Percentiles rank a stretch among this genome's conserved stretches.
Conservation (phyloP, 257 asterid species). For the Avicennia marina region DNA sequence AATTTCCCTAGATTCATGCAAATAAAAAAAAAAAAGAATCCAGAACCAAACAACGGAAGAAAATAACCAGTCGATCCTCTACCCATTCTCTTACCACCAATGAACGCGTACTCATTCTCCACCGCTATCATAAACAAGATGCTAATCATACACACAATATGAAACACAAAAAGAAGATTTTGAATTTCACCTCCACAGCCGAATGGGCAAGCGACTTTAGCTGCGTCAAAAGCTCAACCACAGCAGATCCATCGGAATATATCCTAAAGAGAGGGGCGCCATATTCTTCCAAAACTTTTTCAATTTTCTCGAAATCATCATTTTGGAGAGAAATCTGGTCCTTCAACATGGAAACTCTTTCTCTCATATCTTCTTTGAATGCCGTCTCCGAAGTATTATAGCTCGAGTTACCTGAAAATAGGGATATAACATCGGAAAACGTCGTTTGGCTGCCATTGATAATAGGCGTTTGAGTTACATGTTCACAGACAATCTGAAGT, state of each 20-base stretch:
- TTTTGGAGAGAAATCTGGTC: conserved; percentile 36
- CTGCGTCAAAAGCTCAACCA: conserved; percentile 54
- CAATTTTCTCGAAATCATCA: conserved; percentile 34
- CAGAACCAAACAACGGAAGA: too few species aligned
- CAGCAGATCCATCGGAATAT: conserved; percentile 55
- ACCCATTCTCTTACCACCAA: too few species aligned
- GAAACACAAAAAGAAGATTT: conserved; percentile 2
- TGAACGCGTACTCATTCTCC: too few species aligned
- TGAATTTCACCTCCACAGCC: conserved; percentile 55
- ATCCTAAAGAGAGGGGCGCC: conserved; percentile 52
- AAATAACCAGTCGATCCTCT: too few species aligned
- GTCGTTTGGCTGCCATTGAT: conserved; percentile 3
- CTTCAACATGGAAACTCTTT: conserved; percentile 39
- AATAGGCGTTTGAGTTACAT: conserved; percentile 21
- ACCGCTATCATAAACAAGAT: not conserved
- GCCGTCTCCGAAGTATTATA: conserved; percentile 7
- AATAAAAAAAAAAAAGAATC: not conserved
- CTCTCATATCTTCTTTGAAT: conserved; percentile 19
- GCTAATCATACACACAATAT: not conserved
- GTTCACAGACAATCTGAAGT: conserved; percentile 24
- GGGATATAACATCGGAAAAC: conserved; percentile 13
- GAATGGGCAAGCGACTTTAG: conserved; percentile 34
- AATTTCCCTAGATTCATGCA: not conserved
- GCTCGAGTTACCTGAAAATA: conserved; percentile 29
- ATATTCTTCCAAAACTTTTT: conserved; percentile 40